Evolutionary conservation across 768 basidiomycete genomes (phyloP), one percentile per base, ranked within the genome.

Genomic region (Boletellus emodensis): DNA sequence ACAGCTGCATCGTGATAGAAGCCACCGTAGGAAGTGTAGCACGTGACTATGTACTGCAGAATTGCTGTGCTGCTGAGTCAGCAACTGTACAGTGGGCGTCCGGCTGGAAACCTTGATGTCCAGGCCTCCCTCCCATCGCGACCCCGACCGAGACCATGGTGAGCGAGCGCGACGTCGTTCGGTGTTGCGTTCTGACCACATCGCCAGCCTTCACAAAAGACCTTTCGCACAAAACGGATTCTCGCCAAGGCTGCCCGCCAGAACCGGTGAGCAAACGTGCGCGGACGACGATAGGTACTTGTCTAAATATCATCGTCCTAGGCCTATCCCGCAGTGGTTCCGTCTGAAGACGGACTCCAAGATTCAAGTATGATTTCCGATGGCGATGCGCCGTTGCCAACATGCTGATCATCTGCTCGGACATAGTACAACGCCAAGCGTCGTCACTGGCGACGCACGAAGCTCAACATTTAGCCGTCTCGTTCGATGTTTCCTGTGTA

Each of bases 261-360:
- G 82, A 99, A 99, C 80, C 83, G 95, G 90, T 93, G 63, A 61
- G 81, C 69, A 50, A 34, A 10, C 22, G 1, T 28, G 14, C 7
- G 4, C 9, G 32, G 8, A 39, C 3, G 36, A 33, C 10, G 7
- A 26, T n/a, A 41, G 13, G 18, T 20, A 7, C 13, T 3, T 35
- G 10, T n/a, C 13, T 60, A 13, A 48, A 30, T 42, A 33, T 43
- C 36, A 34, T 46, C 33, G 28, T 43, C 51, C 36, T 48, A 93
- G 90, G 69, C 96, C 95, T 55, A 97, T 99, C 55, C 96, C 95
- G 58, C 95, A 97, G 68, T 99, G 95, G 95, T 97, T 96, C 84
- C 92, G 94, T 60, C 78, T 94, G 55, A 97, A 96, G 82, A 83
- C 89, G 63, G 95, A 93, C 71, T 88, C 87, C 57, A 94, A 96